Evolutionary conservation across 148 eudicot genomes (phyloP).

Genomic region (Vaccinium macrocarpon): DNA sequence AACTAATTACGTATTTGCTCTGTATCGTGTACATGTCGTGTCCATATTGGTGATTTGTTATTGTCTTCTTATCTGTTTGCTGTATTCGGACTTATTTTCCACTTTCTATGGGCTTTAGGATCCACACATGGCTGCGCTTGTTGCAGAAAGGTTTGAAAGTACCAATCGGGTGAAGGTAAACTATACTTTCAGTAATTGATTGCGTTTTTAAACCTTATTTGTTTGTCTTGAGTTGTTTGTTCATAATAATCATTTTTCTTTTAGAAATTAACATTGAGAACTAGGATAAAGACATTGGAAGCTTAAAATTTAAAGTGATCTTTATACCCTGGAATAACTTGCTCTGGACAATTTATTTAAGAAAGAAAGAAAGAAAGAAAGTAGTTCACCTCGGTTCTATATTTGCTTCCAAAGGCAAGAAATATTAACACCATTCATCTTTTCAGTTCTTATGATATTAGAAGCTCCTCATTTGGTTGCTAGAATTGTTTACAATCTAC

Average conservation of each 20-base stretch:
- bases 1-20: neutral
- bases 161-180: conserved; percentile 57
- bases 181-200: neutral
- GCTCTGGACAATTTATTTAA: neutral
- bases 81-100: conserved; percentile 5
- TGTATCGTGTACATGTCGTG: neutral
- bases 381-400: neutral
- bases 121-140: conserved; percentile 81
- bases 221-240: neutral
- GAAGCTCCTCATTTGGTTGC: neutral
- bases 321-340: neutral
- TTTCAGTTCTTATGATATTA: neutral
- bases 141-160: conserved; percentile 65
- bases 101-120: conserved; percentile 49
- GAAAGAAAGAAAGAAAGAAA: neutral
- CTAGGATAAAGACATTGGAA: neutral
- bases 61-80: neutral
- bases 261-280: neutral
- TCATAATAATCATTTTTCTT: neutral
- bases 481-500: neutral
- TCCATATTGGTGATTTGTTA: neutral
- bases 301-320: neutral
- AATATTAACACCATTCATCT: neutral
- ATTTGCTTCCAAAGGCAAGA: conserved; percentile 2
- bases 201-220: neutral